A percentile compares a stretch with the other conserved stretches of the same genome.
phyloP scores from a whole-genome alignment of 2,329 filamentous ascomycete species.

The Colletotrichum sp. region DNA sequence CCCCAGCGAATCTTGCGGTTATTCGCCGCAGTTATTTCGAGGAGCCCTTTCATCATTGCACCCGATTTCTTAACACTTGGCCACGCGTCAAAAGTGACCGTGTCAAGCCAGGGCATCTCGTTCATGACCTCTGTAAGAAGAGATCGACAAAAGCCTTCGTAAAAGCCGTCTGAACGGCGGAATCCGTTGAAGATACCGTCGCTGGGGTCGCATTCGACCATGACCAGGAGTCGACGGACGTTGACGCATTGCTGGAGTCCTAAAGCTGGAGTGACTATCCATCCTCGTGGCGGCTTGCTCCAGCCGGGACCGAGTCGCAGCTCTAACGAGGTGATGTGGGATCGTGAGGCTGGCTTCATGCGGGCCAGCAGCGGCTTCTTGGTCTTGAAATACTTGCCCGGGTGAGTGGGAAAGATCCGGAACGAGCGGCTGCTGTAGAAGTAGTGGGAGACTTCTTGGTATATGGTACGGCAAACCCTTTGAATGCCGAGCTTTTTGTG shows the following conservation, averaged over 20 bases:
- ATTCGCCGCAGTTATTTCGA: slow-evolving; percentile 54
- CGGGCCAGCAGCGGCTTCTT: slow-evolving; percentile 75
- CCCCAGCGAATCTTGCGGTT: slow-evolving; percentile 69
- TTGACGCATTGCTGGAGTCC: slow-evolving; percentile 67
- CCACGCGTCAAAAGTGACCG: slow-evolving; percentile 74
- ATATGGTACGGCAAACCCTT: slow-evolving; percentile 64
- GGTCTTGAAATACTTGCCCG: slow-evolving; percentile 72
- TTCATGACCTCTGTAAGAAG: slow-evolving; percentile 63
- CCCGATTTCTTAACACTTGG: slow-evolving; percentile 68
- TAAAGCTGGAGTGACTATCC: slow-evolving; percentile 70
- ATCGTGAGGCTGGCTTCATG: slow-evolving; percentile 64
- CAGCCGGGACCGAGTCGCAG: slow-evolving; percentile 77
- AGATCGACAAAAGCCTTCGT: slow-evolving; percentile 68
- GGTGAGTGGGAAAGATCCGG: slow-evolving; percentile 70
- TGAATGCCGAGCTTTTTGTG: slow-evolving; percentile 65
- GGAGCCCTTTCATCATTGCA: slow-evolving; percentile 66
- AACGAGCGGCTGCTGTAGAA: slow-evolving; percentile 70
- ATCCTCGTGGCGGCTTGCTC: slow-evolving; percentile 71
- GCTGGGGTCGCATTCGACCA: slow-evolving; percentile 76
- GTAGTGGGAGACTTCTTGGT: slow-evolving; percentile 66
- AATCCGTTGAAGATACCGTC: slow-evolving; percentile 72
- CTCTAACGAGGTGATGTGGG: slow-evolving; percentile 67
- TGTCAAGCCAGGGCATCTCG: slow-evolving; percentile 59
- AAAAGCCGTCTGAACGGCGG: slow-evolving; percentile 69
- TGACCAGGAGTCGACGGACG: slow-evolving; percentile 66